Conservation (phyloP, 2,329 filamentous ascomycete species). For the Penicillium sp. region DNA sequence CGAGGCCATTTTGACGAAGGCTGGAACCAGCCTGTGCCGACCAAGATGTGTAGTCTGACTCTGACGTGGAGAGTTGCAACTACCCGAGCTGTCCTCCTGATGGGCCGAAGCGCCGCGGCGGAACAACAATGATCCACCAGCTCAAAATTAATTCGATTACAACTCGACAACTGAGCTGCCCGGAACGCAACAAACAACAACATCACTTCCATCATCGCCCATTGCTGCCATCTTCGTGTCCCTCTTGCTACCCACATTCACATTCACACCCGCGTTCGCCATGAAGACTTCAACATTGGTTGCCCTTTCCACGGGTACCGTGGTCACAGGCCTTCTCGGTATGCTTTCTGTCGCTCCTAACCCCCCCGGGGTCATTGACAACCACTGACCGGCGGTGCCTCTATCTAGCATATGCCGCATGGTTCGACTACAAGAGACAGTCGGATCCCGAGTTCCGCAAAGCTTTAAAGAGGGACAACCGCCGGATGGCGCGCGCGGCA, state of each 20-base stretch:
- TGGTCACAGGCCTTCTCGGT: conserved; percentile 56
- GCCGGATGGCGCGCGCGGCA: conserved; percentile 42
- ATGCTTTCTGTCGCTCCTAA: conserved; percentile 19
- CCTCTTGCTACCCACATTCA: background rate
- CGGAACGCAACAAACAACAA: conserved; percentile 4
- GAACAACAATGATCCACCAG: conserved; percentile 34
- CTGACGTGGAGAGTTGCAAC: background rate
- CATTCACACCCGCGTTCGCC: conserved; percentile 22
- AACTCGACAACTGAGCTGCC: background rate
- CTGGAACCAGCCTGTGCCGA: background rate
- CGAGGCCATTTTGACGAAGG: conserved; percentile 4
- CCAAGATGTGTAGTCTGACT: background rate
- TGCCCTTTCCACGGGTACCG: conserved; percentile 55
- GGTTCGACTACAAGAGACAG: conserved; percentile 64
- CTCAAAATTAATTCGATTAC: conserved; percentile 17
- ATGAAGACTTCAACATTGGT: conserved; percentile 57
- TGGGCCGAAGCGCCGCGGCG: conserved; percentile 29
- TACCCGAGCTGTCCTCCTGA: conserved; percentile 11
- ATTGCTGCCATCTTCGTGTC: background rate
- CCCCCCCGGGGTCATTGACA: background rate
- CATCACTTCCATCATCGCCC: background rate
- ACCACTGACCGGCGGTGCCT: background rate
- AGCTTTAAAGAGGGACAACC: conserved; percentile 50
- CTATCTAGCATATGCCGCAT: conserved; percentile 56
- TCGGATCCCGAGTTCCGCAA: conserved; percentile 62